Evolutionary conservation across 2,329 filamentous ascomycete species (phyloP).

Genomic region (Tympanopsis confertula): DNA sequence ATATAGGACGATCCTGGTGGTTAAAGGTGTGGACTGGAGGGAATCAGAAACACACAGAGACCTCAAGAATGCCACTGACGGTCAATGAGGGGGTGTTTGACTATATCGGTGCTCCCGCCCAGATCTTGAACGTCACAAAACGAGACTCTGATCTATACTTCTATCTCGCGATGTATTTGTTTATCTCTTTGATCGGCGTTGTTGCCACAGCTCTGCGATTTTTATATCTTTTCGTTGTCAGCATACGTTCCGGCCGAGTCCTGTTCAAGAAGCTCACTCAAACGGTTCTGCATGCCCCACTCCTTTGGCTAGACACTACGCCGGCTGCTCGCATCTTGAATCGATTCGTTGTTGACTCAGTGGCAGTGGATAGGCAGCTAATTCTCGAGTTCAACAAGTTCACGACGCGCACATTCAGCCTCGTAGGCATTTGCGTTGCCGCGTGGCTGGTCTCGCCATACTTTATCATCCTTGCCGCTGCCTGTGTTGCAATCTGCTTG

Average conservation of each 20-base stretch:
- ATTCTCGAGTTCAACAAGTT: conserved; percentile 30
- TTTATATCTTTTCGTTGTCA: conserved; percentile 29
- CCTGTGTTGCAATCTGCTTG: conserved; percentile 28
- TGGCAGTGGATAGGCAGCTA: conserved; percentile 35
- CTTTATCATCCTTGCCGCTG: conserved; percentile 31
- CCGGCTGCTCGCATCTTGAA: conserved; percentile 44
- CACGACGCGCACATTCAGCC: conserved; percentile 27
- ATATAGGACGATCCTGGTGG: conserved; percentile 18
- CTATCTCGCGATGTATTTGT: conserved; percentile 38
- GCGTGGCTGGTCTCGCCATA: conserved; percentile 34
- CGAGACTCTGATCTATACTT: conserved; percentile 19
- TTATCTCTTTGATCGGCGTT: conserved; percentile 28
- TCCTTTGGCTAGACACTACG: conserved; percentile 44
- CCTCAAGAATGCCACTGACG: no score
- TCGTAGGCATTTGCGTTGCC: conserved; percentile 35
- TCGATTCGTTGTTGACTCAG: conserved; percentile 43
- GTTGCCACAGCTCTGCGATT: conserved; percentile 33
- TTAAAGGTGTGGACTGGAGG: conserved; percentile 19
- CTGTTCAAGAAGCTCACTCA: conserved; percentile 35
- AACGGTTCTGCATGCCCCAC: conserved; percentile 35
- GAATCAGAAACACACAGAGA: conserved; percentile 8
- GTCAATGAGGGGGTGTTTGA: no score
- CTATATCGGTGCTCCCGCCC: no score
- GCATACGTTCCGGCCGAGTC: conserved; percentile 32
- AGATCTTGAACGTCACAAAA: conserved; percentile 8